Evolutionary conservation across 345 rosid species (phyloP).

Genomic region (Sisymbrium irio): DNA sequence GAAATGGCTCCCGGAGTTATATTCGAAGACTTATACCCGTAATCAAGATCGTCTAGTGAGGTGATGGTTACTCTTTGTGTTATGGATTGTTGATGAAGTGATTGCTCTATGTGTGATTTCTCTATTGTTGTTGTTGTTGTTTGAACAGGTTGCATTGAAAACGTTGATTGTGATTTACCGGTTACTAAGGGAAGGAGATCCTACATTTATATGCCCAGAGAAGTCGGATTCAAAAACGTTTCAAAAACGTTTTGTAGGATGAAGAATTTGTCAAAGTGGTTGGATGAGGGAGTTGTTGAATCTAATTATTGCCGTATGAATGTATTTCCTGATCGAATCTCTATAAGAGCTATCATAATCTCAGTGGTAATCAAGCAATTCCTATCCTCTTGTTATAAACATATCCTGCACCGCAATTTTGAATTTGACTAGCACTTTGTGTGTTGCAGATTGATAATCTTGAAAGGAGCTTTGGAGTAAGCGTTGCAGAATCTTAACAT

Average conservation of each 20-base stretch:
- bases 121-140: background rate
- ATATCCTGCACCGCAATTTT: background rate
- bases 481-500: constrained; percentile 89
- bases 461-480: constrained; percentile 99
- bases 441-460: constrained; percentile 79
- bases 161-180: constrained; percentile 90
- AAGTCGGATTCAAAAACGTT: constrained; percentile 53
- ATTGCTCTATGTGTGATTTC: background rate
- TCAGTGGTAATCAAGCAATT: constrained; percentile 53
- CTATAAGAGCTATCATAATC: constrained; percentile 83
- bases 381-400: background rate
- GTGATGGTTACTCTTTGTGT: constrained; percentile 37
- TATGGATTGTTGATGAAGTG: background rate
- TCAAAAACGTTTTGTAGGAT: constrained; percentile 40
- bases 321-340: constrained; percentile 83
- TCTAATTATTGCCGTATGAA: constrained; percentile 86
- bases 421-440: background rate
- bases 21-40: constrained; percentile 58
- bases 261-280: constrained; percentile 78
- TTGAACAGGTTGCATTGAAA: constrained; percentile 83
- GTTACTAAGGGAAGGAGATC: constrained; percentile 88
- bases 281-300: constrained; percentile 77
- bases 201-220: constrained; percentile 81
- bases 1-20: constrained; percentile 73
- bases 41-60: constrained; percentile 53